Conservation (phyloP, 306 rosid species). For the Fagus crenata region DNA sequence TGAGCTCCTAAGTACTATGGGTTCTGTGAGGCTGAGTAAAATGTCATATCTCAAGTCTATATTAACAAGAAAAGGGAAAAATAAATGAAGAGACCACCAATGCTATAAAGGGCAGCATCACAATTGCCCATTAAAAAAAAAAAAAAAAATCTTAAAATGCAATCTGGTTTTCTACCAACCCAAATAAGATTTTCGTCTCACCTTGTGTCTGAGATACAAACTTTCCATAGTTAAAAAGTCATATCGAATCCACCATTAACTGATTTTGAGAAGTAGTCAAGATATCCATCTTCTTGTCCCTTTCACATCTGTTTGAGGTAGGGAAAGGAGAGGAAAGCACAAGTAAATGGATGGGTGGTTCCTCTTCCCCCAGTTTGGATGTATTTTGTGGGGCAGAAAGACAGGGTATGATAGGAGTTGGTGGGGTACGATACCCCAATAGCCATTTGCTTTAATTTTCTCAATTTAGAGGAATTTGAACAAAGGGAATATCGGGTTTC, state of each 20-base stretch:
- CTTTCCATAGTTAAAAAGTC: conserved; percentile 8
- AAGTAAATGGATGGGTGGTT: too few species aligned
- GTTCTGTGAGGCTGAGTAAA: neutral
- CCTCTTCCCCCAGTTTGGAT: neutral
- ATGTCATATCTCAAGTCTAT: conserved; percentile 7
- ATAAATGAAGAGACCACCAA: neutral
- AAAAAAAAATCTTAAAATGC: neutral
- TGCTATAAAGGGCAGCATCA: neutral
- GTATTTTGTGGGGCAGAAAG: neutral
- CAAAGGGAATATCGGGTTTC: neutral
- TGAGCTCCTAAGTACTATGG: neutral
- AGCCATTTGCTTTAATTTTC: neutral
- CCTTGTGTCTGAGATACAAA: conserved; percentile 7
- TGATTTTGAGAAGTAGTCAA: too few species aligned
- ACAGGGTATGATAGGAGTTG: too few species aligned
- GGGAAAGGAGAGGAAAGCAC: too few species aligned
- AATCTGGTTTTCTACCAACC: conserved; percentile 18
- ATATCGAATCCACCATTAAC: conserved; percentile 6
- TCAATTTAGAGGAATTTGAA: neutral
- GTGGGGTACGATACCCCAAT: neutral
- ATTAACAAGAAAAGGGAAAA: conserved; percentile 1
- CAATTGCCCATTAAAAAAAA: too few species aligned
- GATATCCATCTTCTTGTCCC: too few species aligned
- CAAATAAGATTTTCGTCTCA: conserved; percentile 14
- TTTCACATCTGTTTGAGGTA: too few species aligned